Conservation (phyloP, 495 filamentous ascomycete genomes). For the Hyaloscypha hepaticicola region DNA sequence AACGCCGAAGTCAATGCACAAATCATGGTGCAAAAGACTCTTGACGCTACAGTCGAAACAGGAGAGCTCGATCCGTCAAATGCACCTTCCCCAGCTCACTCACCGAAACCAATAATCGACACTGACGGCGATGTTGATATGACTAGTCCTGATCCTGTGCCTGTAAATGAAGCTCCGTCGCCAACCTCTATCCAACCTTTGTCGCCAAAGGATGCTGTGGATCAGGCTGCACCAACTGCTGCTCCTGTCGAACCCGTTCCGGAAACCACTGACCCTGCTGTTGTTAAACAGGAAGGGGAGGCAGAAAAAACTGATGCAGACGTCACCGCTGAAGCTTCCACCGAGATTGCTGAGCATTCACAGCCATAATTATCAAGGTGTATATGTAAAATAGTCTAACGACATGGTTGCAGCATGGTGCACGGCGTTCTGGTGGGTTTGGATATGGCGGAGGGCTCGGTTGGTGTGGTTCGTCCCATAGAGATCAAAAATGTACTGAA, state of each 20-base stretch:
- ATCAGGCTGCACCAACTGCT: slow-evolving; percentile 16
- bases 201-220: not conserved
- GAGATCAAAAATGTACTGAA: not conserved
- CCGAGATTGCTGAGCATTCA: slow-evolving; percentile 23
- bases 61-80: slow-evolving; percentile 42
- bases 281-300: slow-evolving; percentile 33
- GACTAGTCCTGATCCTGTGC: slow-evolving; percentile 43
- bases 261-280: slow-evolving; percentile 8
- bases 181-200: slow-evolving; percentile 5
- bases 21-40: slow-evolving; percentile 46
- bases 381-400: not conserved
- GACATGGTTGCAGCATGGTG: not conserved
- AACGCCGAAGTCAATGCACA: slow-evolving; percentile 51
- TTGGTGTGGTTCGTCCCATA: not conserved
- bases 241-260: not conserved
- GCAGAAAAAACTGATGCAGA: slow-evolving; percentile 33
- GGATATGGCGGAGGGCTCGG: not conserved
- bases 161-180: slow-evolving; percentile 20
- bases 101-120: slow-evolving; percentile 42
- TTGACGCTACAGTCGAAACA: slow-evolving; percentile 42
- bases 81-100: slow-evolving; percentile 40
- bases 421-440: not conserved
- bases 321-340: slow-evolving; percentile 30
- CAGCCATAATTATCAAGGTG: not conserved
- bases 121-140: slow-evolving; percentile 63